These are phyloP conservation scores for Aureobasidium sp. DNA, from an alignment of 2,329 filamentous ascomycete species.

Conservation along the genomic window DNA sequence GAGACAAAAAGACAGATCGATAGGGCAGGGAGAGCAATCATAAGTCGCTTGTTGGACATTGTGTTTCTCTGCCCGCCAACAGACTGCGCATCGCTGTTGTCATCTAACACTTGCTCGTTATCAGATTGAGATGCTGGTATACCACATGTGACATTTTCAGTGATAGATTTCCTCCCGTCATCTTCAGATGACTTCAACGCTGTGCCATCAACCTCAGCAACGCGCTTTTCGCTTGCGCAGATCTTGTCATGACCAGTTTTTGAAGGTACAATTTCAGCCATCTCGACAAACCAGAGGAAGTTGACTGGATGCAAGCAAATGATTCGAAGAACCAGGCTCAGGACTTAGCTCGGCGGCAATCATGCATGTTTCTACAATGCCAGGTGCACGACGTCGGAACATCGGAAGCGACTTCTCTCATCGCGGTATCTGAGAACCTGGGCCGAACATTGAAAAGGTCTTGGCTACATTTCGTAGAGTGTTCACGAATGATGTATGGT, in stretches of 20 bases:
- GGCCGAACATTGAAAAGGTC: not conserved
- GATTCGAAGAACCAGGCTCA: not conserved
- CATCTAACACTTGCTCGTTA: not conserved
- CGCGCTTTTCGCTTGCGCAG: not conserved
- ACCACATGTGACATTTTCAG: not conserved
- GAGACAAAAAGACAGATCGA: constrained; percentile 17
- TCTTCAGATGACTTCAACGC: not conserved
- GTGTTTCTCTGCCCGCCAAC: constrained; percentile 15
- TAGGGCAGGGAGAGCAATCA: constrained; percentile 16
- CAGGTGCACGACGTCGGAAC: not conserved
- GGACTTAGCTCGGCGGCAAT: not conserved
- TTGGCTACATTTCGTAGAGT: too few species aligned
- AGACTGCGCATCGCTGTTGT: constrained; percentile 16
- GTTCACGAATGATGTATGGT: too few species aligned
- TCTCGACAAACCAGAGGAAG: not conserved
- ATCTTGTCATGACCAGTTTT: not conserved
- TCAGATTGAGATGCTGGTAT: not conserved
- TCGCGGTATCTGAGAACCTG: not conserved
- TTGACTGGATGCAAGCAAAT: not conserved
- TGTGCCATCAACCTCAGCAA: not conserved
- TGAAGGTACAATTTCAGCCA: not conserved
- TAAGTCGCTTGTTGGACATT: constrained; percentile 13
- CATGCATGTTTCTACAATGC: not conserved
- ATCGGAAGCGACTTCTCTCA: not conserved
- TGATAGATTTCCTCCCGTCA: not conserved